These are phyloP conservation scores for Pseudoscleropodium purum DNA, from an alignment of 225 moss, liverwort and hornwort species.

Conservation along the genomic window DNA sequence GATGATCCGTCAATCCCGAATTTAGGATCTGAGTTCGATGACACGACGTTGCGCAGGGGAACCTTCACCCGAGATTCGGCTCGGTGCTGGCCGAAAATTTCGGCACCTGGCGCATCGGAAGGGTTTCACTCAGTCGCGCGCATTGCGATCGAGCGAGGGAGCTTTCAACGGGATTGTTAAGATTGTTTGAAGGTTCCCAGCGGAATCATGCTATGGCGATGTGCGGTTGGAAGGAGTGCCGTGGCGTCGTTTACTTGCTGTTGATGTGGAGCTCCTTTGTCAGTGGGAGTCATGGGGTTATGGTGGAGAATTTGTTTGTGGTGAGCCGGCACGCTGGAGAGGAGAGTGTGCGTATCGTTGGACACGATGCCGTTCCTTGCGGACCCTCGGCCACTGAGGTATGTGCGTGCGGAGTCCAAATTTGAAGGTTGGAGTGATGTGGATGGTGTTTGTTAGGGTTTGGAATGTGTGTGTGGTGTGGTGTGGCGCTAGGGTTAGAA, in stretches of 20 bases:
- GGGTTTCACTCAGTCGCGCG: neutral
- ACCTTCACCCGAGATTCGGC: neutral
- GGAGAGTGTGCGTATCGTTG: neutral
- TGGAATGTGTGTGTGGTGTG: neutral
- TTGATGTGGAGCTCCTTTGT: neutral
- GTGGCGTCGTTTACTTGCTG: neutral
- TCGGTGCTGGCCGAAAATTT: neutral
- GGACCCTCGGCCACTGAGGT: conserved; percentile 4
- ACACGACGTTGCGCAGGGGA: neutral
- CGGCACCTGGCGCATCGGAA: neutral
- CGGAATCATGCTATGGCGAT: conserved; percentile 16
- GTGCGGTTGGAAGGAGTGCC: neutral
- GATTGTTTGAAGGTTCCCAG: neutral
- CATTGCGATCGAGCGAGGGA: neutral
- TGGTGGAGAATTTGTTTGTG: conserved; percentile 25
- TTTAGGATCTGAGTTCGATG: neutral
- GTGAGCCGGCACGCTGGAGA: conserved; percentile 10
- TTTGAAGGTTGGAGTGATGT: neutral
- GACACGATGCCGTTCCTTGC: conserved; percentile 14
- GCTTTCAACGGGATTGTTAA: neutral
- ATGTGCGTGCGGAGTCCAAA: neutral
- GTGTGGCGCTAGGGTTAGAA: neutral
- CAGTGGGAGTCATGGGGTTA: neutral
- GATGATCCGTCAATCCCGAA: neutral
- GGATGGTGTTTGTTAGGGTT: neutral